These are phyloP conservation scores for Pneumocystis wakefieldiae DNA, from an alignment of 1,139 yeast genomes.

Conservation along the genomic window DNA sequence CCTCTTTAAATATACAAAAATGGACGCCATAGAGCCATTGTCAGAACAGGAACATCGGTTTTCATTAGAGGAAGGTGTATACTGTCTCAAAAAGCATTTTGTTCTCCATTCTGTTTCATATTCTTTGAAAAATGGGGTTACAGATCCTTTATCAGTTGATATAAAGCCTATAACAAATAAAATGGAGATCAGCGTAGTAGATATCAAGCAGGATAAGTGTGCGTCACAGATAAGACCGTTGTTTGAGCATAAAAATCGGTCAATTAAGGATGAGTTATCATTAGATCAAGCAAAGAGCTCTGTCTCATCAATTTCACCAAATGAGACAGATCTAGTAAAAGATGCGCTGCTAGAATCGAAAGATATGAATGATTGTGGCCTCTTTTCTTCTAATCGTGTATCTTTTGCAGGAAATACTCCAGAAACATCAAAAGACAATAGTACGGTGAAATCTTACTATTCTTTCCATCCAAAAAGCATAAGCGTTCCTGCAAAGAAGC, in stretches of 20 bases:
- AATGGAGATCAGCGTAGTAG: background rate
- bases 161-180: background rate
- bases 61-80: background rate
- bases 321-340: background rate
- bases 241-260: background rate
- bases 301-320: constrained; percentile 3
- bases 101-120: background rate
- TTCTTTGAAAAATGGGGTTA: background rate
- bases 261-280: background rate
- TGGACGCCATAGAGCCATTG: background rate
- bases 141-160: background rate
- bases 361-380: background rate
- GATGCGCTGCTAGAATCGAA: background rate
- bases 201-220: background rate
- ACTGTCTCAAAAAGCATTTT: background rate
- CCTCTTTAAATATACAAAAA: background rate
- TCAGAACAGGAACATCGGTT: background rate
- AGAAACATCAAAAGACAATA: background rate
- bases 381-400: background rate
- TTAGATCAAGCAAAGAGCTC: background rate
- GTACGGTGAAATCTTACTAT: background rate
- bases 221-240: background rate
- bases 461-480: background rate
- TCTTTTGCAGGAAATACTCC: background rate
- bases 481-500: constrained; percentile 11